Percentiles rank a stretch among this genome's conserved stretches.
Evolutionary conservation across 1,139 yeast genomes (phyloP).

Genomic region (Candida albicans): DNA sequence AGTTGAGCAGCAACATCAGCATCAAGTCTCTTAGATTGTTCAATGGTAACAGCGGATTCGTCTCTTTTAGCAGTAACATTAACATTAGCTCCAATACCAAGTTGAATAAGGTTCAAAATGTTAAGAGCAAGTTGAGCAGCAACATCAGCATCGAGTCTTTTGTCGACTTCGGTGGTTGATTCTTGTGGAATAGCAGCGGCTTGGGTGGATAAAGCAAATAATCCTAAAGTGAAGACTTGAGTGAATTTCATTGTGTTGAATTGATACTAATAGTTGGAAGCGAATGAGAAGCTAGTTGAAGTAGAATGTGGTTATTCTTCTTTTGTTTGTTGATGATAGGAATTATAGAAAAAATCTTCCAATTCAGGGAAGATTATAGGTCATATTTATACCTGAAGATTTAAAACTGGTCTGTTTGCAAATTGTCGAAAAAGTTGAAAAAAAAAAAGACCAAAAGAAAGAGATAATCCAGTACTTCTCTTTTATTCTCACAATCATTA

Average conservation of each 20-base stretch:
- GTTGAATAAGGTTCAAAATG: not conserved
- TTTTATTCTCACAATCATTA: too few species aligned
- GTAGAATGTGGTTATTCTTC: not conserved
- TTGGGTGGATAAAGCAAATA: conserved; percentile 5
- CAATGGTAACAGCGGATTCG: not conserved
- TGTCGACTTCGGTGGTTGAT: not conserved
- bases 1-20: conserved; percentile 2
- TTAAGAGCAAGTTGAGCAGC: not conserved
- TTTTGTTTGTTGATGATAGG: not conserved
- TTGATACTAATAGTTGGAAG: not conserved
- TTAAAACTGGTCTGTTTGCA: too few species aligned
- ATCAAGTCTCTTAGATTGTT: conserved; percentile 2
- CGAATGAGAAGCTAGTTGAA: not conserved
- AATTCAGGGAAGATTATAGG: too few species aligned
- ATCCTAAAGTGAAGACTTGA: conserved; percentile 1
- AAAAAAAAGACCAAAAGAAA: too few species aligned
- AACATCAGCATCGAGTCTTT: conserved; percentile 3
- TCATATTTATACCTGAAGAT: too few species aligned
- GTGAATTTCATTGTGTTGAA: conserved; percentile 3
- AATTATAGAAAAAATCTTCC: too few species aligned
- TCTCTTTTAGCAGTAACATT: conserved; percentile 2
- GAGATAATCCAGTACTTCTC: too few species aligned
- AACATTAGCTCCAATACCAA: not conserved
- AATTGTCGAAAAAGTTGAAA: too few species aligned
- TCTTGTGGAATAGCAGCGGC: conserved; percentile 5